Evolutionary conservation across 2,329 filamentous ascomycete genomes (phyloP), one percentile per base, ranked within the genome.

Genomic region (Fusarium sp.): DNA sequence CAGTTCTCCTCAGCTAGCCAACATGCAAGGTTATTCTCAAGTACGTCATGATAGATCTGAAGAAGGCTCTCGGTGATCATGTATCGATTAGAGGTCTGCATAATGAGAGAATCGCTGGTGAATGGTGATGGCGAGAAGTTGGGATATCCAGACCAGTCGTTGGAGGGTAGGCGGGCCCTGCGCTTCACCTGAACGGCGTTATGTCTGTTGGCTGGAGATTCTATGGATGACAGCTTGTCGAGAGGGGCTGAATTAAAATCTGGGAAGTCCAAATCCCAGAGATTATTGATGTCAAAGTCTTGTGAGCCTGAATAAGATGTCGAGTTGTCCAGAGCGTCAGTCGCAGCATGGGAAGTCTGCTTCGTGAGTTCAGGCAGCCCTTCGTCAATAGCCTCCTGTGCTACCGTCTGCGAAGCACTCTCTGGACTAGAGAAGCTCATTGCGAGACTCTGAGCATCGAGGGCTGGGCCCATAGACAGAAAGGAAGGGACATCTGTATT

Each of bases 231-330:
- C 0, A 36, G 6, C 0, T n/a, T 36, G 2, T 58, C 55, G 0
- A 50, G 24, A 9, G 41, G 41, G 1, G 24, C 41, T 1, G 41
- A 24, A 9, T 58, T 58, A 1, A 58, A 11, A 1, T 50, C 41
- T 0, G 55, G 28, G 7, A 58, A 58, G 24, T 58, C 55, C 18
- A 58, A 12, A 5, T 58, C 55, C 55, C 55, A 58, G 0, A 58
- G 55, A 0, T 9, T 36, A 5, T 58, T 58, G 3, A 58, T 58
- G 32, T 50, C 55, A 36, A 58, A 58, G 8, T 58, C 55, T 8
- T 50, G 55, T 11, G 55, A 58, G 41, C 55, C 55, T 8, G 55
- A 58, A 36, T 38, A 58, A 3, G 41, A 28, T 30, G 55, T 58
- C 20, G 55, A 8, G 5, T 50, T 51, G 8, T 51, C 55, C 6